These are phyloP conservation scores for Mycosphaerelloides madeirae DNA, from an alignment of 2,329 filamentous ascomycete species.

Conservation along the genomic window DNA sequence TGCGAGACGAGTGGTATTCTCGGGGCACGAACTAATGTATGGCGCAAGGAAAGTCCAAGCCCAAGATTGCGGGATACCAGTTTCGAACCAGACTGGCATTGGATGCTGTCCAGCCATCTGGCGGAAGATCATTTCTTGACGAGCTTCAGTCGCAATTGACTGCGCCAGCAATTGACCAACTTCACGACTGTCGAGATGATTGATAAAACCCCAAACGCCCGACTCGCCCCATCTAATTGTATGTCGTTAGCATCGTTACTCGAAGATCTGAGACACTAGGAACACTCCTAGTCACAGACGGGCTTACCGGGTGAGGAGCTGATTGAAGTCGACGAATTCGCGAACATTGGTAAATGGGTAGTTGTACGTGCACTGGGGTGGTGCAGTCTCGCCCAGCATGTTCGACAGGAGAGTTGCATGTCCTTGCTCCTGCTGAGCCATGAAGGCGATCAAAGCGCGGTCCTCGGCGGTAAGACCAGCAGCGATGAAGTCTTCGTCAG, in stretches of 20 bases:
- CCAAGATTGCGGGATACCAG: conserved; percentile 78
- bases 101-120: conserved; percentile 76
- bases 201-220: conserved; percentile 75
- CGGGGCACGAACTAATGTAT: conserved; percentile 72
- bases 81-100: conserved; percentile 78
- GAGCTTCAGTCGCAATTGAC: conserved; percentile 71
- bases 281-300: no score
- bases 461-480: conserved; percentile 66
- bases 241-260: no score
- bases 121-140: conserved; percentile 79
- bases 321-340: conserved; percentile 78
- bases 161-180: conserved; percentile 69
- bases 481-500: conserved; percentile 62
- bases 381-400: conserved; percentile 67
- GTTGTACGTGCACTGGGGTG: conserved; percentile 73
- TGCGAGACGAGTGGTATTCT: conserved; percentile 65
- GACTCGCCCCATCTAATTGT: conserved; percentile 73
- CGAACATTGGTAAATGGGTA: conserved; percentile 71
- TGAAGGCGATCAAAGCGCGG: conserved; percentile 66
- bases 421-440: conserved; percentile 71
- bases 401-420: conserved; percentile 73
- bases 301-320: conserved; percentile 84
- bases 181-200: conserved; percentile 71
- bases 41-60: conserved; percentile 76
- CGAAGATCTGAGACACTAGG: no score